Base-by-base conservation (phyloP, 2,329 filamentous ascomycete genomes). In the Apiospora arundinis region DNA sequence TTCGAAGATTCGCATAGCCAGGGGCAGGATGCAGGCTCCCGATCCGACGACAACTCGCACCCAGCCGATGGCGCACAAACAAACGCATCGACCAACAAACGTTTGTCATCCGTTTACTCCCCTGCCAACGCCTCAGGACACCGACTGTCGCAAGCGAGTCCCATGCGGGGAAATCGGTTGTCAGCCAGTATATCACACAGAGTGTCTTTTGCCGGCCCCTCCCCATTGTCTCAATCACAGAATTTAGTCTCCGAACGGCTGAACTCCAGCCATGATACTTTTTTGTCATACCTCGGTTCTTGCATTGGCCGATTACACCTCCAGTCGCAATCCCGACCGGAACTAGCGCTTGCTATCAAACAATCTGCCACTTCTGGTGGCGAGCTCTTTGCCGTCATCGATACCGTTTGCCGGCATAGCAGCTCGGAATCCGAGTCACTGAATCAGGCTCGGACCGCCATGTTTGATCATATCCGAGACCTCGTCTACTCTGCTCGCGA, bases 261-360 rank as follows among this genome's bases (percentile, higher is more conserved):
- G 67, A 92, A 91, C 77, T 86, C 89, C 68, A 93, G 91, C 68
- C 95, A 98, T 83, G 95, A 98, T 82, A 90, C 90, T 9, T 97
- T 98, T 78, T 85, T 99, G 69, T 96, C 95, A 8, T 93, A 95
- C 78, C 89, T 99, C 69, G 95, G 94, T 68, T 97, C 94, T 5
- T 97, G 98, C 80, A 95, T 98, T 79, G 96, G 96, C 21, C 87
- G 90, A 48, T 88, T 98, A 70, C 94, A 98, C 81, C 86, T 98
- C 72, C 95, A 98, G 80, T 96, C 95, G n/a, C 92, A 96, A 73
- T 96, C 95, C 9, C 92, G 94, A 11, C 90, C 92, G 0, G 95
- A 97, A 80, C 87, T 98, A 67, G 90, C 95, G 44, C 84, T 91
- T 14, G 95, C 93, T 21, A 95, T 97, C 67, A 92, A 93, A 78